Evolutionary conservation across 306 rosid genomes (phyloP).

Genomic region (Cyamopsis tetragonoloba): DNA sequence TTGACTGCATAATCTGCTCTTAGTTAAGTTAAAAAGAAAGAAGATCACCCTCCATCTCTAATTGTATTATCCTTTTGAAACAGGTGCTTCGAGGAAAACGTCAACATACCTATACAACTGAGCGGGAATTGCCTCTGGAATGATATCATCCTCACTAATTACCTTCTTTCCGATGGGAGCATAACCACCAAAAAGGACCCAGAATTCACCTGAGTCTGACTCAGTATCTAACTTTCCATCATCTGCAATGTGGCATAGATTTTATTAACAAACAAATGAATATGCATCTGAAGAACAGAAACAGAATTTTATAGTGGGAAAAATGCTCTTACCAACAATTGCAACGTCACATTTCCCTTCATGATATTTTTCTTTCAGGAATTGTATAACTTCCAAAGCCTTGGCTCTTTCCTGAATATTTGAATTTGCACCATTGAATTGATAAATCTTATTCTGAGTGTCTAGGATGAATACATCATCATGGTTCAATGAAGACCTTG

Average conservation of each 20-base stretch:
- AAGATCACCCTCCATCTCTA: neutral
- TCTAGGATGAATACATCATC: constrained; percentile 97
- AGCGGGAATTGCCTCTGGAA: constrained; percentile 74
- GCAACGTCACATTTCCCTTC: constrained; percentile 84
- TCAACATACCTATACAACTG: constrained; percentile 60
- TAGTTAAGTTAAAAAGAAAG: neutral
- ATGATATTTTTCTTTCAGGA: constrained; percentile 87
- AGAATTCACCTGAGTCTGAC: constrained; percentile 96
- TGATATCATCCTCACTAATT: constrained; percentile 66
- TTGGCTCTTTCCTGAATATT: constrained; percentile 98
- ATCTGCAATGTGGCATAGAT: constrained; percentile 45
- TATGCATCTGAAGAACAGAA: constrained; percentile 7
- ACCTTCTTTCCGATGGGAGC: constrained; percentile 96
- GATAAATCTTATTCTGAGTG: constrained; percentile 68
- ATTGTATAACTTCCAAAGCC: constrained; percentile 92
- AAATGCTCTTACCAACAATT: constrained; percentile 75
- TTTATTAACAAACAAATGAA: constrained; percentile 21
- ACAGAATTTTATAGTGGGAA: neutral
- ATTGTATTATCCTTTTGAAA: neutral
- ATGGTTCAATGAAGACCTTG: constrained; percentile 91
- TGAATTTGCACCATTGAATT: constrained; percentile 97
- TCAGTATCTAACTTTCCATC: constrained; percentile 98
- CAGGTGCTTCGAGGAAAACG: neutral
- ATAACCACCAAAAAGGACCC: constrained; percentile 98
- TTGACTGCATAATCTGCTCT: neutral